A percentile compares a stretch with the other conserved stretches of the same genome.
Conservation (phyloP, 2,329 filamentous ascomycete genomes). For the Akanthomyces muscarius region DNA sequence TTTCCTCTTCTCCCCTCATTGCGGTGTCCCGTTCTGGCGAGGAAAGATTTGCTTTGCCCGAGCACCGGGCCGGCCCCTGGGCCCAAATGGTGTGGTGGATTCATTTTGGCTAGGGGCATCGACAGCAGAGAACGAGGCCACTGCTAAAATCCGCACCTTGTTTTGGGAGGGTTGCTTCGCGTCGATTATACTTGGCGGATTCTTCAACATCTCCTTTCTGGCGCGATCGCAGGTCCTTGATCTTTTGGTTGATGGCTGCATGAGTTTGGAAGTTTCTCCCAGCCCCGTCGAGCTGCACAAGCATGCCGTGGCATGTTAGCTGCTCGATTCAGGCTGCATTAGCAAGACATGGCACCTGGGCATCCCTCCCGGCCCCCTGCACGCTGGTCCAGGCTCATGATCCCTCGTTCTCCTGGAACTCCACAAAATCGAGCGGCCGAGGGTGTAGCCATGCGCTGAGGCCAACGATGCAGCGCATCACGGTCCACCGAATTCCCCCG, state of each 20-base stretch:
- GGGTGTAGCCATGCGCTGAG: slow-evolving; percentile 3
- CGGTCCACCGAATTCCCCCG: slow-evolving; percentile 6
- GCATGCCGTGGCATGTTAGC: neutral
- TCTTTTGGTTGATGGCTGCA: neutral
- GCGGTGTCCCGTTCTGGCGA: neutral
- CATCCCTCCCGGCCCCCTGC: neutral
- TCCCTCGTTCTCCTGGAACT: neutral
- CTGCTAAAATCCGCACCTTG: neutral
- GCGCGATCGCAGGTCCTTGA: neutral
- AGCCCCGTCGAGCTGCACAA: neutral
- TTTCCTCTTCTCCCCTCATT: neutral
- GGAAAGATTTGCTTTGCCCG: slow-evolving; percentile 14
- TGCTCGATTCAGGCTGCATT: slow-evolving; percentile 9
- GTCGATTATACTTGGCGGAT: neutral
- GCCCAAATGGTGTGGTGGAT: neutral
- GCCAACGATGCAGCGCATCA: neutral
- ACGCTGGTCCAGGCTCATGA: neutral
- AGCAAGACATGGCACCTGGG: neutral
- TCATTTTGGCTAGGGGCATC: neutral
- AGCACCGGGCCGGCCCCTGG: slow-evolving; percentile 13
- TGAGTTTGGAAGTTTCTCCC: no score
- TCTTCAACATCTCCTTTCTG: neutral
- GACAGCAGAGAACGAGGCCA: neutral
- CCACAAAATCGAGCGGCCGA: neutral
- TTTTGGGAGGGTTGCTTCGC: neutral